A percentile compares a stretch with the other conserved stretches of the same genome.
These are phyloP conservation scores for Podospora anserina DNA, from an alignment of 495 filamentous ascomycete genomes.

Conservation along the genomic window DNA sequence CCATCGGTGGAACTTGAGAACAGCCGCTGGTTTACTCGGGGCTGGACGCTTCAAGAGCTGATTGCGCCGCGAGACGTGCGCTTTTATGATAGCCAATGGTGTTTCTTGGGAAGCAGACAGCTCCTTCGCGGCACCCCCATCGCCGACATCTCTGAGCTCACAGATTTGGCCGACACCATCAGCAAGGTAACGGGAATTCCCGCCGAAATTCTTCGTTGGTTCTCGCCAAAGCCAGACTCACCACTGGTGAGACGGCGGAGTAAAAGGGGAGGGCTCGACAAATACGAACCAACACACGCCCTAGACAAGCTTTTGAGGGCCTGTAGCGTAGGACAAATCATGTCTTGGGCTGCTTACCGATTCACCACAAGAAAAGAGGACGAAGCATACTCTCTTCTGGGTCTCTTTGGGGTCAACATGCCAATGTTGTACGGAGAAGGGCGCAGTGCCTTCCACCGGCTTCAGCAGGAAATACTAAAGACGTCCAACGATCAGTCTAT, in stretches of 20 bases:
- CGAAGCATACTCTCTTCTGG: slow-evolving; percentile 17
- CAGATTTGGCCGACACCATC: background rate
- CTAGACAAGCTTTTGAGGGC: background rate
- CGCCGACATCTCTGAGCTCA: background rate
- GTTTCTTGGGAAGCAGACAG: background rate
- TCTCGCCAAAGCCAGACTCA: background rate
- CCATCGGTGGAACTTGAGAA: background rate
- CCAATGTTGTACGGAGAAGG: slow-evolving; percentile 23
- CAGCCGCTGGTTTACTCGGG: slow-evolving; percentile 8
- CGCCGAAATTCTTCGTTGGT: slow-evolving; percentile 2
- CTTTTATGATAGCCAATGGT: slow-evolving; percentile 8
- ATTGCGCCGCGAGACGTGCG: slow-evolving; percentile 2
- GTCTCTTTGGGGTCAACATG: slow-evolving; percentile 19
- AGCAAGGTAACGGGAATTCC: slow-evolving; percentile 2
- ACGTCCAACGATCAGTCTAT: slow-evolving; percentile 15
- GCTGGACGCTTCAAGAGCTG: slow-evolving; percentile 7
- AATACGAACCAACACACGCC: background rate
- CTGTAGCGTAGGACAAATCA: slow-evolving; percentile 7
- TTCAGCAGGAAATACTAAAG: slow-evolving; percentile 17
- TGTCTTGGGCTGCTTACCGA: slow-evolving; percentile 16
- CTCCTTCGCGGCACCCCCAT: background rate
- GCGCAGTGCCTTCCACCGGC: slow-evolving; percentile 12
- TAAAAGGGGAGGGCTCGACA: background rate
- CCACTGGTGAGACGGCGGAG: background rate
- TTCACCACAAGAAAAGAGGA: slow-evolving; percentile 15